Conservation (phyloP, 106 monocot species). For the Dioscorea zingiberensis region DNA sequence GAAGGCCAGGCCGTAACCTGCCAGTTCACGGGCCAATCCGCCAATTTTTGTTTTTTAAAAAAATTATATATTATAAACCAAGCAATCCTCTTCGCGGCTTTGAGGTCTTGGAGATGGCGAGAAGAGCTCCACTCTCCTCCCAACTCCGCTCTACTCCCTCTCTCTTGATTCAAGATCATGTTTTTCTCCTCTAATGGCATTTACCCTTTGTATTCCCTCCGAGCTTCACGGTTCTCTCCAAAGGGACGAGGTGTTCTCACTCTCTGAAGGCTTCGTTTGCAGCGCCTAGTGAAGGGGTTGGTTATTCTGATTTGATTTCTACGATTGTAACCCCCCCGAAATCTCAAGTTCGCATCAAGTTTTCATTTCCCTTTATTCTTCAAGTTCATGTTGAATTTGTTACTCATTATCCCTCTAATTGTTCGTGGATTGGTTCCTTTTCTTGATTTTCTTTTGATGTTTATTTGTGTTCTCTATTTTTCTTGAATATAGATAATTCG, state of each 20-base stretch:
- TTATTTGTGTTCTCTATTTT: no score
- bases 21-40: no score
- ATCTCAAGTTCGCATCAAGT: conserved; percentile 6
- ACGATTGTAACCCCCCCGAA: neutral
- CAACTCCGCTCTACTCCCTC: neutral
- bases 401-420: no score
- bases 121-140: neutral
- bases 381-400: no score
- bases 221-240: neutral
- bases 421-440: no score
- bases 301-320: neutral
- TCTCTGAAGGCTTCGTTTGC: neutral
- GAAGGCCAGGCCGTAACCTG: no score
- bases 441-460: no score
- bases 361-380: neutral
- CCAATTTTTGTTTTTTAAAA: no score
- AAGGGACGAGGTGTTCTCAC: neutral
- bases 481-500: no score
- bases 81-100: neutral
- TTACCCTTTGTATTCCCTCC: neutral
- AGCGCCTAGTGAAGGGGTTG: neutral
- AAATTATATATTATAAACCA: no score
- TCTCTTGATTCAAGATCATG: neutral
- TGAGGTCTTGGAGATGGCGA: neutral
- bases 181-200: neutral